phyloP scores from a whole-genome alignment of 1,284 basidiomycete genomes.

The Grifola frondosa region DNA sequence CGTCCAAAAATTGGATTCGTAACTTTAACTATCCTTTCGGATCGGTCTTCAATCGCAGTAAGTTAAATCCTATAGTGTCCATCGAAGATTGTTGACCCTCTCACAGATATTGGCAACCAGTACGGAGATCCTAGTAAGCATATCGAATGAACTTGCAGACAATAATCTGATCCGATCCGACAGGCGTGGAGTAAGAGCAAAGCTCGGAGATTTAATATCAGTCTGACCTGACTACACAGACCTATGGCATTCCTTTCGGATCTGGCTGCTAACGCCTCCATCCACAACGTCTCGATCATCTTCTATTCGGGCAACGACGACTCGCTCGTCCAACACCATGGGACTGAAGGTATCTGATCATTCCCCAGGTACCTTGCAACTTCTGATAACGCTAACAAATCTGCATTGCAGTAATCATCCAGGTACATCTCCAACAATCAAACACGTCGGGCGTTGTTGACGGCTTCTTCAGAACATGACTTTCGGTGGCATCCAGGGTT shows the following conservation, averaged over 20 bases:
- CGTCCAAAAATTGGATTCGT: conserved; percentile 52
- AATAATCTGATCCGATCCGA: background rate
- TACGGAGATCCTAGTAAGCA: conserved; percentile 45
- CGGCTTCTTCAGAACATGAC: conserved; percentile 30
- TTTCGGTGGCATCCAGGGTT: conserved; percentile 66
- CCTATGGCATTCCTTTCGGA: conserved; percentile 33
- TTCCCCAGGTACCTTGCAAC: conserved; percentile 1
- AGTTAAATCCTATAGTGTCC: background rate
- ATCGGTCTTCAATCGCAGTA: conserved; percentile 12
- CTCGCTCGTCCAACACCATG: conserved; percentile 25
- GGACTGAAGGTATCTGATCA: conserved; percentile 50
- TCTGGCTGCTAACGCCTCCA: conserved; percentile 28
- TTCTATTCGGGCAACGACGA: conserved; percentile 35
- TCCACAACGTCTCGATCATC: conserved; percentile 27
- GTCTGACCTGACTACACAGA: conserved; percentile 3
- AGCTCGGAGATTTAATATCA: background rate
- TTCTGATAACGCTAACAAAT: background rate
- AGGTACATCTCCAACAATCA: conserved; percentile 36
- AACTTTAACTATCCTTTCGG: conserved; percentile 54
- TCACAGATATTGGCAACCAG: conserved; percentile 20
- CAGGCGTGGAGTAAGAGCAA: conserved; percentile 48
- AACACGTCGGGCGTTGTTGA: background rate
- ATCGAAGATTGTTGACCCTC: background rate
- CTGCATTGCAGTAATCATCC: conserved; percentile 62
- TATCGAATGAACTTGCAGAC: conserved; percentile 3